phyloP scores from a whole-genome alignment of 805 yeast species.

The Metschnikowia cerradonensis region DNA sequence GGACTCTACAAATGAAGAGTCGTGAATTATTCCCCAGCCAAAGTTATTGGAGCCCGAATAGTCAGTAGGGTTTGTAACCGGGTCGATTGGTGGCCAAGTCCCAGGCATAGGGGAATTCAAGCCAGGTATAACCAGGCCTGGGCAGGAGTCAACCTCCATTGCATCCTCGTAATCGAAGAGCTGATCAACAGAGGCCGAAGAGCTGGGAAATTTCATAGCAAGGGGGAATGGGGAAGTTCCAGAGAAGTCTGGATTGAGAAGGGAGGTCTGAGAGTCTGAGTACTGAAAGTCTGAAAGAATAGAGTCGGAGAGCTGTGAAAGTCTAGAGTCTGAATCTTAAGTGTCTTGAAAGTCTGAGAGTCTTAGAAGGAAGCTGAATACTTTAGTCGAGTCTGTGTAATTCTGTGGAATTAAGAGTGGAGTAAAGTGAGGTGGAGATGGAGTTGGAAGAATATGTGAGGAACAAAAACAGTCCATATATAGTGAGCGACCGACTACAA shows the following conservation, averaged over 20 bases:
- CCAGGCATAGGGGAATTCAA: neutral
- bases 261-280: neutral
- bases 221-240: no score
- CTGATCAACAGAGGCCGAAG: neutral
- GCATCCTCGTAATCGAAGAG: neutral
- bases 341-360: neutral
- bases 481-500: neutral
- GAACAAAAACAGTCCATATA: no score
- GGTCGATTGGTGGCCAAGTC: neutral
- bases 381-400: neutral
- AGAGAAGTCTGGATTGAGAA: neutral
- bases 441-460: neutral
- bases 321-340: no score
- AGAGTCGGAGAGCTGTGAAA: no score
- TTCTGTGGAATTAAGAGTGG: neutral
- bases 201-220: neutral
- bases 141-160: neutral
- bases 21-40: no score
- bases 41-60: neutral
- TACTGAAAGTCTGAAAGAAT: no score
- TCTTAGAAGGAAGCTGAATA: neutral
- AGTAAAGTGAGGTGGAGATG: neutral
- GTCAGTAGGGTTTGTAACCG: neutral
- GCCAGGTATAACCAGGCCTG: no score
- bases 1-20: no score